phyloP scores from a whole-genome alignment of 257 asterid species.

The Orobanche coerulescens region DNA sequence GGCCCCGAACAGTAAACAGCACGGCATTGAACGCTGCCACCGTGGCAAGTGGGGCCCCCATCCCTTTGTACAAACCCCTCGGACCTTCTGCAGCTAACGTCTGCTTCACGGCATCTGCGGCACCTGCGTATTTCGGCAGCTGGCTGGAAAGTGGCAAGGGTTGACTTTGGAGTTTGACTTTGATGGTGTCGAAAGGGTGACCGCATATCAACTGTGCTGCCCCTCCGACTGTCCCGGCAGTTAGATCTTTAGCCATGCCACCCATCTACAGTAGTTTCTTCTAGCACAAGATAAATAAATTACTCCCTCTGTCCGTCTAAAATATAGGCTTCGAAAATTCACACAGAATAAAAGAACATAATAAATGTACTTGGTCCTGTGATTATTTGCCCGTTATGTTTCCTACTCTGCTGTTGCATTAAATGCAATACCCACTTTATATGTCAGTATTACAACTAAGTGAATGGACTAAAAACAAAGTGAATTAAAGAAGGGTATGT shows the following conservation, averaged over 20 bases:
- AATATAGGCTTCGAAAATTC: too few species aligned
- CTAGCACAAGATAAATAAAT: too few species aligned
- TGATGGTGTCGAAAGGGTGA: conserved; percentile 94
- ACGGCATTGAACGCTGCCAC: conserved; percentile 84
- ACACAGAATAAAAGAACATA: too few species aligned
- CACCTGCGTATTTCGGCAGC: conserved; percentile 66
- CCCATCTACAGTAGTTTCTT: conserved; percentile 96
- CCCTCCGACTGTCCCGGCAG: conserved; percentile 57
- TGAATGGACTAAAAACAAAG: too few species aligned
- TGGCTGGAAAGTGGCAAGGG: conserved; percentile 81
- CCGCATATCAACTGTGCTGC: conserved; percentile 83
- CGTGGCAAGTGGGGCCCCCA: conserved; percentile 99
- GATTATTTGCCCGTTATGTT: too few species aligned
- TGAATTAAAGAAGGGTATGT: too few species aligned
- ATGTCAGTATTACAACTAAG: too few species aligned
- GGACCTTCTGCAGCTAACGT: conserved; percentile 92
- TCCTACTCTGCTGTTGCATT: too few species aligned
- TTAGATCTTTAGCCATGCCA: conserved; percentile 27
- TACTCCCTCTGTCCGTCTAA: too few species aligned
- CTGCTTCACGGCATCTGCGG: conserved; percentile 83
- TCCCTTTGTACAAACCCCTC: conserved; percentile 80
- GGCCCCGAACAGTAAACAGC: conserved; percentile 78
- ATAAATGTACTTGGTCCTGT: too few species aligned
- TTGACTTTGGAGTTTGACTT: conserved; percentile 96
- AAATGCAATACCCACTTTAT: too few species aligned